Evolutionary conservation across 2,329 filamentous ascomycete genomes (phyloP).

Genomic region (Diplodia seriata): DNA sequence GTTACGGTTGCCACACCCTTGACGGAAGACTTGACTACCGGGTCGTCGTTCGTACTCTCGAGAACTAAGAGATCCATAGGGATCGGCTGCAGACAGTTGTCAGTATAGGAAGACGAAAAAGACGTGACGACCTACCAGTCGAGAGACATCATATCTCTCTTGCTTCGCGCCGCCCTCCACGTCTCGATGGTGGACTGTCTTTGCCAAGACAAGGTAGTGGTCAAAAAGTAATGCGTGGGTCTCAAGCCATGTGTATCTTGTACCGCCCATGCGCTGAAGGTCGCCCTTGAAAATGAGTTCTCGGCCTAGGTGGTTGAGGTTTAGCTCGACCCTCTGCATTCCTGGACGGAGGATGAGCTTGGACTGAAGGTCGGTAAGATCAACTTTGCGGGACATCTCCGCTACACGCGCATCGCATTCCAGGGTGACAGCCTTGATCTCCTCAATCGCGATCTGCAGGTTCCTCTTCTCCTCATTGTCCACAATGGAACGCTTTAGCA

Average conservation of each 20-base stretch:
- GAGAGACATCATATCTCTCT: conserved; percentile 88
- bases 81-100: conserved; percentile 67
- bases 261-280: conserved; percentile 84
- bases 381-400: conserved; percentile 89
- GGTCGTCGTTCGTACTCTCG: conserved; percentile 90
- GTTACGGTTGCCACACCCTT: conserved; percentile 71
- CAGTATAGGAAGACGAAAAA: not conserved
- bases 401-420: conserved; percentile 94
- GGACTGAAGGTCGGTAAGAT: conserved; percentile 80
- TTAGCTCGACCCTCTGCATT: conserved; percentile 83
- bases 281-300: conserved; percentile 90
- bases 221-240: conserved; percentile 94
- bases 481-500: conserved; percentile 80
- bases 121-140: conserved; percentile 66
- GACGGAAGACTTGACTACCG: conserved; percentile 78
- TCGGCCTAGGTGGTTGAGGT: conserved; percentile 91
- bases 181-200: conserved; percentile 72
- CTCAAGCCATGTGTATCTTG: conserved; percentile 91
- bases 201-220: conserved; percentile 93
- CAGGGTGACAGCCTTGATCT: conserved; percentile 86
- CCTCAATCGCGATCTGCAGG: conserved; percentile 81
- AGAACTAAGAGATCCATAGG: conserved; percentile 95
- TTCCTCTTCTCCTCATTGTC: conserved; percentile 92
- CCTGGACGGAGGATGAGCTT: conserved; percentile 86
- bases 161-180: conserved; percentile 76